Evolutionary conservation across 1,284 basidiomycete species (phyloP).

Genomic region (Irpex sp.): DNA sequence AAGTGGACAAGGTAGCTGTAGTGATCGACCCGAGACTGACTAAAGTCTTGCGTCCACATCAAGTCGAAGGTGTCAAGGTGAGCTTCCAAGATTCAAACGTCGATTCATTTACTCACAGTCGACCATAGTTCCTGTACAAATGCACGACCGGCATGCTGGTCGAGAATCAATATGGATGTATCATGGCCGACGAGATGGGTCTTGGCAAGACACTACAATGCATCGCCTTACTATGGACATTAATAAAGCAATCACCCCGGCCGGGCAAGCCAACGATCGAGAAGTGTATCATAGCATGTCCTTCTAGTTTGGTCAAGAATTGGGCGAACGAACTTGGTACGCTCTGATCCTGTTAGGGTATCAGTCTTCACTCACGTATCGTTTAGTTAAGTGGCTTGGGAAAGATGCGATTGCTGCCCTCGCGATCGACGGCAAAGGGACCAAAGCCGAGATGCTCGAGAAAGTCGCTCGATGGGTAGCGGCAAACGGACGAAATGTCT

Average conservation of each 20-base stretch:
- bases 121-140: slow-evolving; percentile 82
- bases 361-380: background rate
- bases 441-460: slow-evolving; percentile 75
- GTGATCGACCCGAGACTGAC: slow-evolving; percentile 90
- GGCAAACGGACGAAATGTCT: slow-evolving; percentile 82
- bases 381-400: slow-evolving; percentile 88
- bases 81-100: slow-evolving; percentile 18
- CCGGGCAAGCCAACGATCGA: slow-evolving; percentile 88
- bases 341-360: slow-evolving; percentile 19
- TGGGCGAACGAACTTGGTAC: slow-evolving; percentile 96
- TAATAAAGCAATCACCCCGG: slow-evolving; percentile 95
- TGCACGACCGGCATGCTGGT: slow-evolving; percentile 93
- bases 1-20: slow-evolving; percentile 84
- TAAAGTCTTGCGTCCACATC: slow-evolving; percentile 94
- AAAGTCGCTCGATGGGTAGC: slow-evolving; percentile 86
- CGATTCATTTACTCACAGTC: background rate
- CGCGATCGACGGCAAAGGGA: slow-evolving; percentile 88
- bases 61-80: slow-evolving; percentile 97
- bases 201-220: slow-evolving; percentile 96
- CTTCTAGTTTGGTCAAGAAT: slow-evolving; percentile 94
- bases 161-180: slow-evolving; percentile 93
- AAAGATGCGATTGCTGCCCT: slow-evolving; percentile 78
- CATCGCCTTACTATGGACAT: slow-evolving; percentile 93
- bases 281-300: slow-evolving; percentile 98
- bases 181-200: slow-evolving; percentile 99